Evolutionary conservation across 2,329 filamentous ascomycete genomes (phyloP), one percentile per base, ranked within the genome.

Genomic region (Diaporthe citriasiana): DNA sequence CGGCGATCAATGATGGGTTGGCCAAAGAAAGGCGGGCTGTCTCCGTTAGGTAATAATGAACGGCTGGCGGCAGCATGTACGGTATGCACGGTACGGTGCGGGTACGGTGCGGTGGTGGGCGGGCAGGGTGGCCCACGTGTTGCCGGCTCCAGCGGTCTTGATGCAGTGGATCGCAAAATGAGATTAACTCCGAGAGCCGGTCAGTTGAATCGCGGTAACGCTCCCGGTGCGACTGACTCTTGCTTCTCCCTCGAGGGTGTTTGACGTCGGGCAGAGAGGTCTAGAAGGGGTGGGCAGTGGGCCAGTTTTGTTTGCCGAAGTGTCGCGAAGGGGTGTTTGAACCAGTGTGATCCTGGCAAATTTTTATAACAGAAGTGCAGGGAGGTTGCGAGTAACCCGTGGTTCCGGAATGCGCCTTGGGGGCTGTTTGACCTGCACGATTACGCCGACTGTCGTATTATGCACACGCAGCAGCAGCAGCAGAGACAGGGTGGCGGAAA

Each of bases 351-450:
- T 63, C 40, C 57, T 17, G 40, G 60, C 27, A 66, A 45, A 25
- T 50, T 27, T 51, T 35, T 51, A 25, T 25, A 19, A 68, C 45
- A 68, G 9, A 33, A n/a, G 27, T 22, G 63, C 45, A 51, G 42
- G 60, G 60, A 65, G 60, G 60, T 27, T 9, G n/a, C 25, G 57
- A 60, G 42, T 50, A 65, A 33, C 25, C 60, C 19, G 60, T 10
- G 6, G 60, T 66, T 27, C 60, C 60, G 60, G 60, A 66, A 51
- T 66, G 60, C 30, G 60, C 60, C 45, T 51, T 66, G 60, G 45
- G 63, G 63, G 63, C 45, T 66, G 63, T 66, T 66, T 66, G 63
- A 68, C 47, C 63, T 68, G 47, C 63, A 68, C 33, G 45, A 68
- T 40, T 15, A 68, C 33, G n/a, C 63, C 63, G 45, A 38, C 40